phyloP scores from a whole-genome alignment of 2,329 filamentous ascomycete species.

The Leptographium flavum region DNA sequence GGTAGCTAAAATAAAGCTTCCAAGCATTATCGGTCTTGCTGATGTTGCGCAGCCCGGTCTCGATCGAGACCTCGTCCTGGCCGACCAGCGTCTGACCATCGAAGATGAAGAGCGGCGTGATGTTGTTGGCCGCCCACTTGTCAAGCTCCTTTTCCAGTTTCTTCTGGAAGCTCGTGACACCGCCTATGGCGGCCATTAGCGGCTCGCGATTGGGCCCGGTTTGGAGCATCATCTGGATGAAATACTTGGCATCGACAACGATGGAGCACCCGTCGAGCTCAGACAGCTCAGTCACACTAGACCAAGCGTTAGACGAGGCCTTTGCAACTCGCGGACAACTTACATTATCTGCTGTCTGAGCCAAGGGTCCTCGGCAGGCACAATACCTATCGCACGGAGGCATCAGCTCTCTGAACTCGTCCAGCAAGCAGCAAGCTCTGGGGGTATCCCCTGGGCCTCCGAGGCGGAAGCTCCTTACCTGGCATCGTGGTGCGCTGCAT shows the following conservation, averaged over 20 bases:
- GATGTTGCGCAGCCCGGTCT: conserved; percentile 50
- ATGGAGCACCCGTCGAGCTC: conserved; percentile 62
- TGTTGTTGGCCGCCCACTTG: conserved; percentile 51
- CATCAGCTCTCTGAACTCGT: too few relatives aligned
- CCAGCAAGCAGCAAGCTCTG: too few relatives aligned
- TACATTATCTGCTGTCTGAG: conserved; percentile 17
- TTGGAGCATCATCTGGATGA: conserved; percentile 66
- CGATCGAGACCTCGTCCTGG: conserved; percentile 55
- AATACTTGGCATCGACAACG: conserved; percentile 82
- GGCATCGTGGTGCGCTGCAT: too few relatives aligned
- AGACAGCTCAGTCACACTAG: conserved; percentile 46
- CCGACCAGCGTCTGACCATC: conserved; percentile 71
- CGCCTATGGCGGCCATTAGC: conserved; percentile 77
- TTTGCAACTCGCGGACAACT: conserved; percentile 8
- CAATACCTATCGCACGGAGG: neutral
- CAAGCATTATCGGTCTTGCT: conserved; percentile 67
- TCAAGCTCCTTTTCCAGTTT: conserved; percentile 68
- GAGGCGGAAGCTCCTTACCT: neutral
- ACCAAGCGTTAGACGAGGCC: neutral
- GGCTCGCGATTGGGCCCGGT: conserved; percentile 63
- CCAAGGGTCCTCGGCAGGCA: conserved; percentile 10
- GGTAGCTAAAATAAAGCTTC: conserved; percentile 69
- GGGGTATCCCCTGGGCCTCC: too few relatives aligned
- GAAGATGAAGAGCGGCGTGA: conserved; percentile 82
- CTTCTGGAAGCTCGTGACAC: conserved; percentile 63